Base-by-base conservation (phyloP, 108 stramenopile genomes). In the Conticribra weissflogii region DNA sequence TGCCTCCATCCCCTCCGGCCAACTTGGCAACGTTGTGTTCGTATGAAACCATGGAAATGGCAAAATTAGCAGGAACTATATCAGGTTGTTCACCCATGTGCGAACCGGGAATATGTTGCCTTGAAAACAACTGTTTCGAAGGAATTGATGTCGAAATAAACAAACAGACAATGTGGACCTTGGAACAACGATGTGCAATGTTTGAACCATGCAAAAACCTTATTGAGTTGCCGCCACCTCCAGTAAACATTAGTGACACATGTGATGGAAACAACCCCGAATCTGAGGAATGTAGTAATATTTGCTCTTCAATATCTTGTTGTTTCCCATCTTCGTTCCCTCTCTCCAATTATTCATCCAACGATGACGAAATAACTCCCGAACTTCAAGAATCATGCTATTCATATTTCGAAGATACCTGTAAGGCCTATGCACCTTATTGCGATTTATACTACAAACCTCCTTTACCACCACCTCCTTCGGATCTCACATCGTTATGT, bases 291-390 rank as follows among this genome's bases (percentile, higher is more conserved):
- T 65, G 63, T 22, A 34, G 17, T 0, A 7, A n/a, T 3, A 3
- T 65, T 18, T 65, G 63, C 29, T 65, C 63, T 27, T 2, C 31
- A 34, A 34, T 52, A 31, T 65, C 63, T 23, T 65, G 63, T 19
- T 65, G 63, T 15, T 65, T 65, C 31, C 51, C 28, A 32, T 19
- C 31, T 53, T 49, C 48, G 21, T n/a, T n/a, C n/a, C n/a, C n/a
- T n/a, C n/a, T n/a, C n/a, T n/a, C n/a, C n/a, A n/a, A n/a, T n/a
- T n/a, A n/a, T n/a, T n/a, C n/a, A n/a, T n/a, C n/a, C n/a, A n/a
- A n/a, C n/a, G n/a, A n/a, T n/a, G n/a, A n/a, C n/a, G n/a, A n/a
- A n/a, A 21, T 8, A 2, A 0, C 56, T 32, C 53, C 16, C 50
- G 19, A 51, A 4, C 12, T 18, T 18, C 3, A 51, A 17, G 19